phyloP scores from a whole-genome alignment of 805 yeast genomes.

The Hanseniaspora jakobsenii region DNA sequence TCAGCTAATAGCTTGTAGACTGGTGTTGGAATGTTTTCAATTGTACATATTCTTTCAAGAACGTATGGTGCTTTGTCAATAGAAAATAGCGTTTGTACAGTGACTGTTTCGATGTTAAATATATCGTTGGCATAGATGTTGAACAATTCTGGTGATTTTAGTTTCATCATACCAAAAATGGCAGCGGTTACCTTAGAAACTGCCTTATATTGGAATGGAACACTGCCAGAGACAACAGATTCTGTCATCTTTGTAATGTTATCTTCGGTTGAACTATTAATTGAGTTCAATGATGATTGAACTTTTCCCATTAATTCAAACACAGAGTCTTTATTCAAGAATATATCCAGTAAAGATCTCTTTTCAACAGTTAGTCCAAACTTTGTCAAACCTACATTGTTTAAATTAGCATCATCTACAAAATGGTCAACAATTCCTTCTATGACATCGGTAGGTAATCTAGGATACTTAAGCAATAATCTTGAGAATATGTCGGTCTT shows the following conservation, averaged over 20 bases:
- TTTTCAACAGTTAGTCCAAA: slow-evolving; percentile 88
- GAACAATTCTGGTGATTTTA: slow-evolving; percentile 2
- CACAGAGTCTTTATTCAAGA: slow-evolving; percentile 55
- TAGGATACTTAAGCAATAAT: slow-evolving; percentile 66
- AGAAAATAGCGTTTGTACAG: slow-evolving; percentile 58
- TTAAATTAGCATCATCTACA: slow-evolving; percentile 53
- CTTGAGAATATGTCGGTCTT: slow-evolving; percentile 6
- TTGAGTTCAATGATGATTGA: slow-evolving; percentile 33
- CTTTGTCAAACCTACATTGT: slow-evolving; percentile 45
- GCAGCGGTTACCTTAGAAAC: slow-evolving; percentile 8
- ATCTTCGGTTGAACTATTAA: no score
- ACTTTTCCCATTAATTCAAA: slow-evolving; percentile 59
- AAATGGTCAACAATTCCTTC: slow-evolving; percentile 66
- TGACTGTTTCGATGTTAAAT: slow-evolving; percentile 37
- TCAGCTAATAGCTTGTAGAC: slow-evolving; percentile 77
- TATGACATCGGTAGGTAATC: slow-evolving; percentile 72
- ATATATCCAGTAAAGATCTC: slow-evolving; percentile 50
- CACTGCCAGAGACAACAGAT: no score
- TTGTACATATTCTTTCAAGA: slow-evolving; percentile 59
- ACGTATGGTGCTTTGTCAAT: slow-evolving; percentile 82
- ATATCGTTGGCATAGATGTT: slow-evolving; percentile 21
- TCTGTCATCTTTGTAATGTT: no score
- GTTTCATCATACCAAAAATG: slow-evolving; percentile 7
- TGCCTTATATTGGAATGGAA: slow-evolving; percentile 11
- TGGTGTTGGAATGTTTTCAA: slow-evolving; percentile 64